These are phyloP conservation scores for Beauveria sp. DNA, from an alignment of 2,329 filamentous ascomycete species.

Conservation along the genomic window DNA sequence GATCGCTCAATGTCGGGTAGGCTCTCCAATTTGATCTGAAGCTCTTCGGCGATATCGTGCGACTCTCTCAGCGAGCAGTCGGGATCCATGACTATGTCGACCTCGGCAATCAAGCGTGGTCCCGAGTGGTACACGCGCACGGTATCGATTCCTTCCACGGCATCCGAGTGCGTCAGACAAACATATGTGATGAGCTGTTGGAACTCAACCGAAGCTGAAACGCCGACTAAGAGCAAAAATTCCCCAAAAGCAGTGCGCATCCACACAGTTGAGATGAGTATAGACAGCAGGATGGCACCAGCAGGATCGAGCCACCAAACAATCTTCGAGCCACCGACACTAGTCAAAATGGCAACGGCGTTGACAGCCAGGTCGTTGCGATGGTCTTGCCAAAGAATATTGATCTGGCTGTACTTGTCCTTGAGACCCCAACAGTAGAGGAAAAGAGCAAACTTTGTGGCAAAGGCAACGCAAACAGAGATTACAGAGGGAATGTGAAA, in stretches of 20 bases:
- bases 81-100: constrained; percentile 90
- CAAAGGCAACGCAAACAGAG: constrained; percentile 76
- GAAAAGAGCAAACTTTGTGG: constrained; percentile 76
- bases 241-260: constrained; percentile 77
- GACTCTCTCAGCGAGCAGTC: constrained; percentile 65
- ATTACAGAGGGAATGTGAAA: constrained; percentile 82
- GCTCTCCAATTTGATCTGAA: constrained; percentile 91
- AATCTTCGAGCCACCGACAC: constrained; percentile 82
- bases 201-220: constrained; percentile 75
- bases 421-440: constrained; percentile 88
- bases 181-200: constrained; percentile 90
- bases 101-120: constrained; percentile 83
- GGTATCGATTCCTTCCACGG: constrained; percentile 83
- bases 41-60: constrained; percentile 87
- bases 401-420: constrained; percentile 84
- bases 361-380: constrained; percentile 97
- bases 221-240: constrained; percentile 85
- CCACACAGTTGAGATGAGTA: constrained; percentile 75
- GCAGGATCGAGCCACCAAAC: constrained; percentile 92
- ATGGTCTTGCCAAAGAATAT: constrained; percentile 94
- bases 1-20: constrained; percentile 87
- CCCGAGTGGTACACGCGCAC: constrained; percentile 91
- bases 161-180: constrained; percentile 81
- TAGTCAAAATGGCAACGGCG: constrained; percentile 83
- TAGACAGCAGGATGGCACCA: constrained; percentile 77